Evolutionary conservation across 83 land plant genomes (phyloP), one percentile per base, ranked within the genome.

Genomic region (Isoetes engelmannii): DNA sequence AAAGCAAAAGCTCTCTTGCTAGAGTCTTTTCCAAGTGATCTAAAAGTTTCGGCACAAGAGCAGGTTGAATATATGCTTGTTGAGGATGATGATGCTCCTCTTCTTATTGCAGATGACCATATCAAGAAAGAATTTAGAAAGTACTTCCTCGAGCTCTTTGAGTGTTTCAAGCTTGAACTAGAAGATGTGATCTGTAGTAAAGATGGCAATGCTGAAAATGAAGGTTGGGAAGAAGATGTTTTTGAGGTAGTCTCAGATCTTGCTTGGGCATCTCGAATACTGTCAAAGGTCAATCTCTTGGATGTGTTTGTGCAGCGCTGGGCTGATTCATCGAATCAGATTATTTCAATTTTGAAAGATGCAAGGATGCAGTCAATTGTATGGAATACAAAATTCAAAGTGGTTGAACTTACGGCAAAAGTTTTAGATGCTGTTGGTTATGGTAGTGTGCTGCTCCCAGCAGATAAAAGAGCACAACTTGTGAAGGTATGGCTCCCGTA

Each of bases 61-160:
- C 96, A 90, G 72, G 76, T 90, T 47, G 96, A 90, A 66, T 90
- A 90, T 59, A 85, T 90, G 89, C 85, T 90, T 4, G 82, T 83
- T 44, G 96, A 90, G 61, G 92, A 90, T 72, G 96, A 90, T 73
- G 96, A 90, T 75, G 82, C 87, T 45, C 96, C 96, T 41, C 73
- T 90, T 8, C 48, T 90, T 42, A 69, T 65, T 13, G 72, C 84
- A 42, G 87, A 84, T 47, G 84, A 80, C 42, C 76, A 82, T 41
- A 70, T 90, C 28, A 88, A 82, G 69, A 57, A 51, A 12, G 86
- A 83, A 75, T 78, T 83, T 4, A 76, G 57, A 62, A 65, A 73
- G 6, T 75, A 80, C 60, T 79, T 84, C 20, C 72, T 57, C 48
- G 59, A 75, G 42, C 73, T 90, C 28, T 76, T 90, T 63, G 3